phyloP scores from a whole-genome alignment of 2,329 filamentous ascomycete species.

The Sarocladiaceae sp. region DNA sequence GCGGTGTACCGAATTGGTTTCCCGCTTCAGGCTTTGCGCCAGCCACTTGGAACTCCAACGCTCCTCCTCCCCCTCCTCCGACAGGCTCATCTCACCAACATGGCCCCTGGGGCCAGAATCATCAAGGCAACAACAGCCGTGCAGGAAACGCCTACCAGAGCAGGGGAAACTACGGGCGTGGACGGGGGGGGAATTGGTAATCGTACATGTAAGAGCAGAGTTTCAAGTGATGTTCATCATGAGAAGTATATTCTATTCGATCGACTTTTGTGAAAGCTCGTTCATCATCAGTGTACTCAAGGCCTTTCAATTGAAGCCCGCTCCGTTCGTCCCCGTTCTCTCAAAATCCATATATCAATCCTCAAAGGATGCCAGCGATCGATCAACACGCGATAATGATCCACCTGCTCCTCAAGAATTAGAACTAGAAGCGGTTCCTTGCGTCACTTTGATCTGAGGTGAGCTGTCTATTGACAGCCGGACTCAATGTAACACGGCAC shows the following conservation, averaged over 20 bases:
- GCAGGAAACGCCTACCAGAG: constrained; percentile 11
- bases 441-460: too few relatives aligned
- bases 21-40: constrained; percentile 10
- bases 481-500: too few relatives aligned
- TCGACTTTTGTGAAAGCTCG: constrained; percentile 9
- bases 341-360: neutral
- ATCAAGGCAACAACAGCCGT: constrained; percentile 21
- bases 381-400: too few relatives aligned
- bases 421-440: too few relatives aligned
- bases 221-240: constrained; percentile 5
- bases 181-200: constrained; percentile 22
- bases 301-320: neutral
- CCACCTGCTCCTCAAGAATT: too few relatives aligned
- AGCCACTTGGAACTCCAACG: constrained; percentile 9
- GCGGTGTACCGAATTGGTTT: constrained; percentile 15
- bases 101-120: neutral
- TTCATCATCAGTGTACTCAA: constrained; percentile 8
- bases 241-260: constrained; percentile 8
- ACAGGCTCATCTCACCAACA: constrained; percentile 5
- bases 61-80: constrained; percentile 16
- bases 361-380: too few relatives aligned
- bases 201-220: too few relatives aligned
- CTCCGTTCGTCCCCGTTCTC: neutral
- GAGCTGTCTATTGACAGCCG: too few relatives aligned
- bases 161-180: constrained; percentile 25